phyloP scores from a whole-genome alignment of 2,329 filamentous ascomycete genomes.

The Aspergillus novofumigatus region DNA sequence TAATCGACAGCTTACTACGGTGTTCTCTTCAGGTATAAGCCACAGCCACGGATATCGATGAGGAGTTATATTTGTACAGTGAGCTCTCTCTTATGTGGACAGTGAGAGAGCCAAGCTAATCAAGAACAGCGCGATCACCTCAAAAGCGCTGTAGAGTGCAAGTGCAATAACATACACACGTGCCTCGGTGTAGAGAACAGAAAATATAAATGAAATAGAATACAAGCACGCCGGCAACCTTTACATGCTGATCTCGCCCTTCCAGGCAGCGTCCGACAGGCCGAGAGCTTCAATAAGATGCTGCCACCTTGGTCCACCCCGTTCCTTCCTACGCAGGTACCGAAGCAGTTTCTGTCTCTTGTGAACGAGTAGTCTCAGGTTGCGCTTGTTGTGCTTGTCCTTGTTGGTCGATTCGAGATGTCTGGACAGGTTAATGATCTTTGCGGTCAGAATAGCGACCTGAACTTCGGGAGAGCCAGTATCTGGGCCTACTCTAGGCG shows the following conservation, averaged over 20 bases:
- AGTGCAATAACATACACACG: conserved; percentile 16
- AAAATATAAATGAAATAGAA: conserved; percentile 8
- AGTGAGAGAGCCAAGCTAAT: not conserved
- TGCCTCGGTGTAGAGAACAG: conserved; percentile 8
- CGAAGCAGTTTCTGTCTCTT: conserved; percentile 80
- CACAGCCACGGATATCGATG: not conserved
- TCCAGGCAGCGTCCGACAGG: conserved; percentile 82
- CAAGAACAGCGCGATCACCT: not conserved
- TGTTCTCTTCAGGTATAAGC: not conserved
- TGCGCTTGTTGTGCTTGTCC: conserved; percentile 93
- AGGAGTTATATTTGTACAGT: not conserved
- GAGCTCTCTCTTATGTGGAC: not conserved
- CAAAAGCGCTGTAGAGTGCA: not conserved
- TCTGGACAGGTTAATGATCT: conserved; percentile 77
- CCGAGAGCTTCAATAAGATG: conserved; percentile 80
- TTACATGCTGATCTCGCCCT: conserved; percentile 78
- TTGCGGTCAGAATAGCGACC: conserved; percentile 88
- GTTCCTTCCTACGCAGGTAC: conserved; percentile 85
- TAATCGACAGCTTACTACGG: not conserved
- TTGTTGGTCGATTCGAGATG: conserved; percentile 68
- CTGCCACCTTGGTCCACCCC: conserved; percentile 85
- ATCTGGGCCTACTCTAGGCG: conserved; percentile 75
- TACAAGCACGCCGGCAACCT: conserved; percentile 10
- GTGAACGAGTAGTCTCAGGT: conserved; percentile 80
- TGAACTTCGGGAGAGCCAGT: conserved; percentile 98